Conservation (phyloP, 2,329 filamentous ascomycete species). For the Fusarium armeniacum region DNA sequence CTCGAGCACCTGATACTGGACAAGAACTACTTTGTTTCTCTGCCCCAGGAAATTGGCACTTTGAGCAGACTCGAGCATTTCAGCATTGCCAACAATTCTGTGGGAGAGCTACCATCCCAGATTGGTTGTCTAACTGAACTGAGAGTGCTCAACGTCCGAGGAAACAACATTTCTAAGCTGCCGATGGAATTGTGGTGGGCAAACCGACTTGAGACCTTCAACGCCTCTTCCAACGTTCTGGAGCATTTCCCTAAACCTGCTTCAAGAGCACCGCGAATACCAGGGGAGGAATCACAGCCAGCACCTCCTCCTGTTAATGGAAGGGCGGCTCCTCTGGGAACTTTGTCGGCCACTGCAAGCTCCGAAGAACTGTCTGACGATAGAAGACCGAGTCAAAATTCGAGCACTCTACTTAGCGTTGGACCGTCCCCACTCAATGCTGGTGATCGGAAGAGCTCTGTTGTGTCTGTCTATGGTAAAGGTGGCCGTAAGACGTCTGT, state of each 20-base stretch:
- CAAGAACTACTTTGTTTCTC: constrained; percentile 93
- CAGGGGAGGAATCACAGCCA: constrained; percentile 62
- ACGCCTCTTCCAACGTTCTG: constrained; percentile 94
- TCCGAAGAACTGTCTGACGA: constrained; percentile 80
- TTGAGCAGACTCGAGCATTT: constrained; percentile 88
- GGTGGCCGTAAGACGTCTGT: constrained; percentile 88
- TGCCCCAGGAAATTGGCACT: constrained; percentile 88
- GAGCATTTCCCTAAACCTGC: constrained; percentile 90
- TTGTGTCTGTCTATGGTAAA: constrained; percentile 84
- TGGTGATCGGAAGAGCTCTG: constrained; percentile 82
- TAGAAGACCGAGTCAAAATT: constrained; percentile 87
- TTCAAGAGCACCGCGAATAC: constrained; percentile 74
- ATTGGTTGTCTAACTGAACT: constrained; percentile 90
- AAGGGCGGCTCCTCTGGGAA: constrained; percentile 58
- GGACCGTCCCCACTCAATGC: constrained; percentile 77
- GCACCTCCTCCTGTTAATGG: constrained; percentile 56
- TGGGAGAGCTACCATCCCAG: constrained; percentile 86
- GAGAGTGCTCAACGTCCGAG: constrained; percentile 86
- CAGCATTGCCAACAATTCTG: constrained; percentile 91
- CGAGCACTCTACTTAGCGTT: constrained; percentile 80
- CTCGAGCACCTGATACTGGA: constrained; percentile 90
- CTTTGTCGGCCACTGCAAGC: constrained; percentile 73
- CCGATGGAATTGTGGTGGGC: constrained; percentile 98
- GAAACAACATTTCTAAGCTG: constrained; percentile 91
- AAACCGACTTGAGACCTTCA: constrained; percentile 88